A percentile compares a stretch with the other conserved stretches of the same genome.
Evolutionary conservation across 306 rosid species (phyloP).

Genomic region (Rosa multiflora): DNA sequence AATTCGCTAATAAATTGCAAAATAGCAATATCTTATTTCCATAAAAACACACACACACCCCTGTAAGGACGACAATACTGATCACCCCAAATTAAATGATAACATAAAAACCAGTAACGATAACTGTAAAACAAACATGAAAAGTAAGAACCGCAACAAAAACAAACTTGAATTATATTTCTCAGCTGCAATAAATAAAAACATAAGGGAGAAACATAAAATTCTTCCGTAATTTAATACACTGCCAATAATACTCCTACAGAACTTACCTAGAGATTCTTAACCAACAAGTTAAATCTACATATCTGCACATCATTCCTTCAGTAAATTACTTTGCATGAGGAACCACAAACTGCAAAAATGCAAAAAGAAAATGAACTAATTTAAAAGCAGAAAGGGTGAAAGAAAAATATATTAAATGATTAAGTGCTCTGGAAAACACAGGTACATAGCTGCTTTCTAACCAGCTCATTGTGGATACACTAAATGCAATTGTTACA

Average conservation of each 20-base stretch:
- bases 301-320: constrained; percentile 41
- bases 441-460: not conserved
- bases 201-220: constrained; percentile 11
- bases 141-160: not conserved
- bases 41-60: too few relatives aligned
- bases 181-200: constrained; percentile 9
- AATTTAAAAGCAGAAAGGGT: not conserved
- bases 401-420: not conserved
- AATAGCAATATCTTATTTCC: too few relatives aligned
- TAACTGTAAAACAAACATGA: not conserved
- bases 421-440: not conserved
- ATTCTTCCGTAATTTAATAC: constrained; percentile 4
- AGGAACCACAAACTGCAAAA: constrained; percentile 46
- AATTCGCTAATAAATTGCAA: too few relatives aligned
- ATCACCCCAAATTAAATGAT: not conserved
- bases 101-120: not conserved
- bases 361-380: constrained; percentile 8
- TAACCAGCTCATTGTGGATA: not conserved
- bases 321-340: constrained; percentile 36
- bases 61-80: too few relatives aligned
- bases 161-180: constrained; percentile 10
- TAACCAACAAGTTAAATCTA: constrained; percentile 42
- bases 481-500: not conserved
- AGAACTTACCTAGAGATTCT: constrained; percentile 28
- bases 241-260: constrained; percentile 30